Base-by-base conservation (phyloP, 352 stramenopile genomes). In the Pythium phragmitis region DNA sequence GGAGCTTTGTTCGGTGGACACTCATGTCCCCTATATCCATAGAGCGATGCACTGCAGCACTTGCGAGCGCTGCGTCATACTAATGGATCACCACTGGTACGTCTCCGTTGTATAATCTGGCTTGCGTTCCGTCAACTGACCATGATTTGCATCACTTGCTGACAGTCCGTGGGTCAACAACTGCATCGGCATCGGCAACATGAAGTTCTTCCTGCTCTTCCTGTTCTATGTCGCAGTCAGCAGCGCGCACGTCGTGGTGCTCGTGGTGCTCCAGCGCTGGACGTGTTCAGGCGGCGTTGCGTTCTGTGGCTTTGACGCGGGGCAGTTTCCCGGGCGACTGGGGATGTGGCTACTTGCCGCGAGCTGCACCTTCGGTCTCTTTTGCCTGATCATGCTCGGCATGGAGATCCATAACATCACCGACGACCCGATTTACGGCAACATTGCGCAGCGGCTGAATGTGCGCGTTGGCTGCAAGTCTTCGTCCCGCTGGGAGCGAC, bases 161-260 rank as follows among this genome's bases (percentile, higher is more conserved):
- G 4, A 34, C 30, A 95, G 86, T 65, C 86, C 84, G 21, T 95
- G 86, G 86, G 83, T 95, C 34, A 95, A 95, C 71, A 95, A 95
- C 45, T 95, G 87, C 66, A 72, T 95, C 21, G 87, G 87, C 11
- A 85, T 92, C 45, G 80, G 81, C 43, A 95, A 93, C 65, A 81
- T 87, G 23, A 93, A 91, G 69, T 75, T 75, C 16, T 95, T 95
- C 60, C 70, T 95, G 33, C 69, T 92, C 48, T 70, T 95, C 65
- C 74, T 95, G n/a, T 63, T 89, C 41, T 95, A 95, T 60, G 79
- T 91, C 23, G 68, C 76, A 1, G 63, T 77, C 33, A 87, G 75
- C 63, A 88, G 84, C 56, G 48, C 82, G 4, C 82, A 90, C 52
- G 81, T 76, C 19, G 51, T 77, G 5, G 16, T 84, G 21, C 62